phyloP scores from a whole-genome alignment of 2,329 filamentous ascomycete genomes.

The Aureobasidium sp. region DNA sequence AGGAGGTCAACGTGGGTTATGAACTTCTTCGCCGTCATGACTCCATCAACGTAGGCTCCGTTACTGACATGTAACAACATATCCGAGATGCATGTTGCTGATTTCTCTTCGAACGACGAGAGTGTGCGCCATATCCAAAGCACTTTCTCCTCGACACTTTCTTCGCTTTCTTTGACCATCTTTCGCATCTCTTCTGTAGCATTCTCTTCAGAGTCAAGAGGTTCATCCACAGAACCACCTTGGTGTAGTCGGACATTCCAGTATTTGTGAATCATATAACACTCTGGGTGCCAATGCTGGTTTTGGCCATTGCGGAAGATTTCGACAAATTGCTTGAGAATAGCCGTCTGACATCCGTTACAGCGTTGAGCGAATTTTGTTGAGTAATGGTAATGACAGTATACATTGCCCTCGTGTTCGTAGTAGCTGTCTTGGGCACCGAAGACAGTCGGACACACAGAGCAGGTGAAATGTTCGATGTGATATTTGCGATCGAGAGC shows the following conservation, averaged over 20 bases:
- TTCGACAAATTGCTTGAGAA: slow-evolving; percentile 97
- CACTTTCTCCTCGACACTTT: slow-evolving; percentile 94
- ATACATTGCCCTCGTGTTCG: slow-evolving; percentile 92
- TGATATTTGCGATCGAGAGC: slow-evolving; percentile 97
- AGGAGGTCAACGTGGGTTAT: slow-evolving; percentile 93
- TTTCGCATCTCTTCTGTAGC: slow-evolving; percentile 64
- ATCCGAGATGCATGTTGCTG: slow-evolving; percentile 95
- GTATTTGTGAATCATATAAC: slow-evolving; percentile 99
- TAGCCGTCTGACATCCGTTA: slow-evolving; percentile 93
- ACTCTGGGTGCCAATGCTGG: slow-evolving; percentile 98
- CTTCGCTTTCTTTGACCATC: slow-evolving; percentile 74
- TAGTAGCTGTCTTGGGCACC: slow-evolving; percentile 98
- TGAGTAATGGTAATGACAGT: slow-evolving; percentile 98
- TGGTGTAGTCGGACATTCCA: slow-evolving; percentile 82
- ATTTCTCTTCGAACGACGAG: slow-evolving; percentile 95
- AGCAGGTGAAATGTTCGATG: slow-evolving; percentile 98
- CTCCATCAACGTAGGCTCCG: slow-evolving; percentile 88
- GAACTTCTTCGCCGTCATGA: slow-evolving; percentile 90
- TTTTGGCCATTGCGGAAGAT: slow-evolving; percentile 97
- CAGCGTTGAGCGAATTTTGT: slow-evolving; percentile 94
- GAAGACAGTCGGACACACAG: slow-evolving; percentile 93
- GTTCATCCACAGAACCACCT: slow-evolving; percentile 19
- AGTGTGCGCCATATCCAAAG: slow-evolving; percentile 97
- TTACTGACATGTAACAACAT: slow-evolving; percentile 99
- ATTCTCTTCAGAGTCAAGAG: slow-evolving; percentile 38